Evolutionary conservation across 345 rosid species (phyloP).

Genomic region (Eucalyptus regnans): DNA sequence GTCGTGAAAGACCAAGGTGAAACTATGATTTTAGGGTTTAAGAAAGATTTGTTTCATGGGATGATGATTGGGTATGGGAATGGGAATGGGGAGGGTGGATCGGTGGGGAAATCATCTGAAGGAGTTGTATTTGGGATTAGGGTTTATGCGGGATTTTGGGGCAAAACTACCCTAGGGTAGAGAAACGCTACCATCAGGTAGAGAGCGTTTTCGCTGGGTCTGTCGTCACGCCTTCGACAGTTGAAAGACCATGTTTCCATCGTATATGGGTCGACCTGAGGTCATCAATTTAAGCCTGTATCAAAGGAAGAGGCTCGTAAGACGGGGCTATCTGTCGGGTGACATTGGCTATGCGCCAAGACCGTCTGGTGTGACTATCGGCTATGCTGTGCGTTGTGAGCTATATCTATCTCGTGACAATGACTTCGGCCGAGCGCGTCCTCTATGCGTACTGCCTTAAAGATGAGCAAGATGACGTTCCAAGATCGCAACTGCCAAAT

Average conservation of each 20-base stretch:
- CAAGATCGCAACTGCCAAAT: not conserved
- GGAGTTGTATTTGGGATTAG: no score
- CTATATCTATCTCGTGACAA: accelerated
- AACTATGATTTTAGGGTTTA: no score
- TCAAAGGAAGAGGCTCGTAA: not conserved
- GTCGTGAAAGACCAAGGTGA: no score
- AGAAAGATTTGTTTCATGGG: no score
- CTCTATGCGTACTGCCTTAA: not conserved
- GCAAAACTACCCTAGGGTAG: no score
- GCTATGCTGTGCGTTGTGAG: not conserved
- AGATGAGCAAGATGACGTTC: not conserved
- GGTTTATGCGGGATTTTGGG: no score
- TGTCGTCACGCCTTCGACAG: not conserved
- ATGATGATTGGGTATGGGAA: no score
- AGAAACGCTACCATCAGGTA: no score
- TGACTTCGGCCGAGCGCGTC: not conserved
- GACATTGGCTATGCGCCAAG: not conserved
- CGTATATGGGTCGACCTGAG: not conserved
- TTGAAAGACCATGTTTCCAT: not conserved
- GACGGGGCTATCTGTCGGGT: not conserved
- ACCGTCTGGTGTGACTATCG: not conserved
- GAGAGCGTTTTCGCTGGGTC: no score
- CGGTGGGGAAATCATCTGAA: no score
- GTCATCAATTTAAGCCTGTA: not conserved
- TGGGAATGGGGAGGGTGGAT: no score